Evolutionary conservation across 1,284 basidiomycete genomes (phyloP).

Genomic region (Sanghuangporus weigelae): DNA sequence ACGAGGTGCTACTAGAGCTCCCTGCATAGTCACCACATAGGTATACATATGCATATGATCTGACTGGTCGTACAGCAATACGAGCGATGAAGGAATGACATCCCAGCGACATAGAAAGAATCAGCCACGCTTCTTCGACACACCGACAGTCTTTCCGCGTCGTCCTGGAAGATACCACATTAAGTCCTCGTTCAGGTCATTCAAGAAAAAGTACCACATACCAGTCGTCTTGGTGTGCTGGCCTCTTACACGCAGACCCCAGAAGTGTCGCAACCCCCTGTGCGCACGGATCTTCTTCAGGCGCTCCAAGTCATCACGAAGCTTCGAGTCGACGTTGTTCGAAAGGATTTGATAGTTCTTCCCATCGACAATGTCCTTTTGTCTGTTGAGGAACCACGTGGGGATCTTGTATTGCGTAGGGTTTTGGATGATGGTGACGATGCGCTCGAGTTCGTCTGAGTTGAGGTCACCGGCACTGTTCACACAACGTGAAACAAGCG

Average conservation of each 20-base stretch:
- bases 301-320: constrained; percentile 97
- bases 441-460: constrained; percentile 96
- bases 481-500: background rate
- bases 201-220: constrained; percentile 30
- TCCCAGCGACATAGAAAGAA: constrained; percentile 19
- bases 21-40: constrained; percentile 6
- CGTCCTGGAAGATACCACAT: constrained; percentile 46
- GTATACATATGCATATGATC: background rate
- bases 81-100: background rate
- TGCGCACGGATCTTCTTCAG: constrained; percentile 99
- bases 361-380: constrained; percentile 96
- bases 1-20: background rate
- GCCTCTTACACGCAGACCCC: constrained; percentile 92
- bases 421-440: constrained; percentile 99
- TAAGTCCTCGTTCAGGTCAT: background rate
- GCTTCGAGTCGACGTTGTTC: constrained; percentile 97
- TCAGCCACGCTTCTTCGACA: constrained; percentile 88
- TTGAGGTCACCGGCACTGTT: constrained; percentile 87
- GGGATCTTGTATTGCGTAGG: constrained; percentile 99
- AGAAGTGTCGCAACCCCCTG: constrained; percentile 97
- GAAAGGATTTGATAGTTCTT: constrained; percentile 97
- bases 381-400: constrained; percentile 98
- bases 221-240: constrained; percentile 99
- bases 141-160: constrained; percentile 89
- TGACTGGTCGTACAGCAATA: background rate